phyloP scores from a whole-genome alignment of 2,329 filamentous ascomycete species.

The Chrysoporthe deuterocubensis region DNA sequence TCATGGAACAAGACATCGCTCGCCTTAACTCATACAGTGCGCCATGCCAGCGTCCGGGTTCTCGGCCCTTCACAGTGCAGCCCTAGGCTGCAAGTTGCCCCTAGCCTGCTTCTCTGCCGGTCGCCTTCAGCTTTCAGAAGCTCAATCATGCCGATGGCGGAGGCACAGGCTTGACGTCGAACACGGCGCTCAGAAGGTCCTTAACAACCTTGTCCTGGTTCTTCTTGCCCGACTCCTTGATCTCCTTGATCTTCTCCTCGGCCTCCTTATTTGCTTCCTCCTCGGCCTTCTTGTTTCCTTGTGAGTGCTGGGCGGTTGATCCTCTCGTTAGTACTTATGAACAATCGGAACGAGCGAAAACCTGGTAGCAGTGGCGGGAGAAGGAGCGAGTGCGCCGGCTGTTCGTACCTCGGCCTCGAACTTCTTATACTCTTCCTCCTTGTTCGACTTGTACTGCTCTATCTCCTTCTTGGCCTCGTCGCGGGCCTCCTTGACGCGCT shows the following conservation, averaged over 20 bases:
- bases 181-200: constrained; percentile 82
- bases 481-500: constrained; percentile 94
- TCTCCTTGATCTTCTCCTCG: constrained; percentile 80
- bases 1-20: constrained; percentile 8
- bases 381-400: background rate
- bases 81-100: background rate
- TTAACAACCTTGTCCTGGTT: constrained; percentile 79
- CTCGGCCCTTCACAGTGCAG: background rate
- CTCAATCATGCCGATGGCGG: constrained; percentile 38
- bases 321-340: constrained; percentile 26
- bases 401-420: constrained; percentile 75
- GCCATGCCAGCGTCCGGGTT: constrained; percentile 2
- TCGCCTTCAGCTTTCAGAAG: background rate
- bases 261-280: constrained; percentile 80
- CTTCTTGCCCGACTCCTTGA: constrained; percentile 79
- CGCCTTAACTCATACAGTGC: constrained; percentile 19
- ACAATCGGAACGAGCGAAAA: background rate
- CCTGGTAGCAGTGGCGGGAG: background rate
- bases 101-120: background rate
- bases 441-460: constrained; percentile 84
- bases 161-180: constrained; percentile 75
- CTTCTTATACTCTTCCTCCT: constrained; percentile 93
- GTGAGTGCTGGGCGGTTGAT: constrained; percentile 70
- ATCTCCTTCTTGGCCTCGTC: constrained; percentile 98
- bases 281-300: constrained; percentile 82